Evolutionary conservation across 2,329 filamentous ascomycete species (phyloP).

Genomic region (Microdochium bolleyi): DNA sequence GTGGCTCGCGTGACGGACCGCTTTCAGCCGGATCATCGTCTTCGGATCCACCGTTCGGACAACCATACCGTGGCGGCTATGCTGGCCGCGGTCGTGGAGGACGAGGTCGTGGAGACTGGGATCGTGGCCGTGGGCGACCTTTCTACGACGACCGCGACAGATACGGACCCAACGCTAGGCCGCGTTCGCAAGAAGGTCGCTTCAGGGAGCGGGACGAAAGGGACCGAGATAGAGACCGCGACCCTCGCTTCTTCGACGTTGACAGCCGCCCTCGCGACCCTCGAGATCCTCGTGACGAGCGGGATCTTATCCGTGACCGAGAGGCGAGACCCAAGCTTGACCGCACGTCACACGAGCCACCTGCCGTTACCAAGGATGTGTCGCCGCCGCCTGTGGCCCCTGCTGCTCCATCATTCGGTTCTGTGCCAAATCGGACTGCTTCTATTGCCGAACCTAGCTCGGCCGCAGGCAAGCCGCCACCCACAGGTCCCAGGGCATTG

Average conservation of each 20-base stretch:
- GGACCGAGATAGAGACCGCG: slow-evolving; percentile 25
- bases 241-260: slow-evolving; percentile 24
- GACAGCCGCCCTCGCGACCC: slow-evolving; percentile 31
- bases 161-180: slow-evolving; percentile 38
- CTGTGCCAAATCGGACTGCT: slow-evolving; percentile 39
- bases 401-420: slow-evolving; percentile 50
- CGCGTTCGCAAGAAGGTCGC: slow-evolving; percentile 57
- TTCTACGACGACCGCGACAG: slow-evolving; percentile 56
- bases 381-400: slow-evolving; percentile 51
- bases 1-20: slow-evolving; percentile 66
- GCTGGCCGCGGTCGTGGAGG: slow-evolving; percentile 37
- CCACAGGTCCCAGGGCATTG: slow-evolving; percentile 44
- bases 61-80: slow-evolving; percentile 45
- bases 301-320: slow-evolving; percentile 14
- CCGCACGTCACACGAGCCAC: slow-evolving; percentile 41
- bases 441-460: slow-evolving; percentile 25
- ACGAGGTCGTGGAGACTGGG: slow-evolving; percentile 48
- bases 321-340: slow-evolving; percentile 39
- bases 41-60: slow-evolving; percentile 57
- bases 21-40: slow-evolving; percentile 63
- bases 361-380: slow-evolving; percentile 38
- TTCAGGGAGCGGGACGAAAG: slow-evolving; percentile 42
- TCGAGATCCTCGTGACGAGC: slow-evolving; percentile 43
- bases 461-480: slow-evolving; percentile 37
- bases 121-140: slow-evolving; percentile 37